These are phyloP conservation scores for Datisca glomerata DNA, from an alignment of 306 rosid genomes.

Conservation along the genomic window DNA sequence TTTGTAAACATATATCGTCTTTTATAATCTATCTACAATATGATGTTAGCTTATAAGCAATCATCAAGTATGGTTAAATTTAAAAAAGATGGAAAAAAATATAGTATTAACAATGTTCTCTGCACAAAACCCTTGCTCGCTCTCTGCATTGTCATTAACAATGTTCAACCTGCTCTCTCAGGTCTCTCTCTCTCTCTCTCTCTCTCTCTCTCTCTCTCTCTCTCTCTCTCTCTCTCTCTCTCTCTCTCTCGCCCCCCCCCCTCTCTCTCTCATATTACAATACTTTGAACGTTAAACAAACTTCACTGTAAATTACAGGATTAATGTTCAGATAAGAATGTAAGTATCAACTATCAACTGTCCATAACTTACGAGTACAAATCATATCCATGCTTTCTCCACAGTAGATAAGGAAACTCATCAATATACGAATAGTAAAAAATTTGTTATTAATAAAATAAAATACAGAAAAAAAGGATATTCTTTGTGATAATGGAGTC, in stretches of 20 bases:
- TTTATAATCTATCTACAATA: no score
- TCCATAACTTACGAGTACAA: not conserved
- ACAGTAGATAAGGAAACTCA: not conserved
- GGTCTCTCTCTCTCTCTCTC: constrained; percentile 15
- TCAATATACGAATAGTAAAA: not conserved
- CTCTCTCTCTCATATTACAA: not conserved
- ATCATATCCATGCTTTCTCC: not conserved
- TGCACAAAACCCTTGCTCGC: not conserved
- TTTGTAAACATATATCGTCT: no score
- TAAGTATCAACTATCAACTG: not conserved
- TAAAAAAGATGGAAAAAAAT: no score
- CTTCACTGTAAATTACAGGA: not conserved
- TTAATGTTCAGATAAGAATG: not conserved
- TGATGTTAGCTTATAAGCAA: no score
- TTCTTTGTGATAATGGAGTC: constrained; percentile 88
- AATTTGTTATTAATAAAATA: not conserved
- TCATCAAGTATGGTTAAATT: no score
- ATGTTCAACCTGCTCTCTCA: not conserved
- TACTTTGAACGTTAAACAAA: no score
- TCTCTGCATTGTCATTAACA: constrained; percentile 1
- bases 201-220: constrained; percentile 2
- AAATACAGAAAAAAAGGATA: constrained; percentile 46
- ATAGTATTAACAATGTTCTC: constrained; percentile 40
- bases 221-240: not conserved
- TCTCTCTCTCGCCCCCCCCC: not conserved